Evolutionary conservation across 305 asterid species (phyloP), one percentile per base, ranked within the genome.

Genomic region (Solanum hybrid): DNA sequence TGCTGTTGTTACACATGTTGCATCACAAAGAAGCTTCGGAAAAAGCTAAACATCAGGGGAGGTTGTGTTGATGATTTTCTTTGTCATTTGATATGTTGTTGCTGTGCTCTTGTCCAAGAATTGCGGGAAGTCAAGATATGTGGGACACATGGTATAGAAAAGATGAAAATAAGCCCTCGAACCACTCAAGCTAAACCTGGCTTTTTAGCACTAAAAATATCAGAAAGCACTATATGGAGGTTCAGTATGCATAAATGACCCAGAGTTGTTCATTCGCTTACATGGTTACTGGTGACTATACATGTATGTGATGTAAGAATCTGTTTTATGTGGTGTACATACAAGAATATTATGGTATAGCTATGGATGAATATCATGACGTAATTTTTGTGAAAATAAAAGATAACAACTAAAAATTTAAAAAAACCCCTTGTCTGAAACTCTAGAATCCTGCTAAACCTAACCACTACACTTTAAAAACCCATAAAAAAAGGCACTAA

Each of bases 1-100:
- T 96, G 98, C 94, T 96, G 98, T 92, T 96, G 98, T 93, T 95
- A 96, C 87, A 96, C 98, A 79, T 96, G 98, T 92, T 96, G 98
- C 93, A 92, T 95, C 91, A 95, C 98, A 92, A 89, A 89, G 90
- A 94, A 95, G 90, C 98, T 96, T 38, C 94, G 98, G 37, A 94
- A 90, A 89, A 85, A 40, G 86, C 94, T 96, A 34, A 95, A 93
- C 92, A 96, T 96, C 91, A 89, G 87, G 92, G 99, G 99, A 89
- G 99, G 99, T 84, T 37, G 93, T 66, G 85, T 92, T 85, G 99
- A 95, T 51, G 99, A 96, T 92, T 96, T 96, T 84, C 96, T 96
- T 24, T 96, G 98, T 81, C 99, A 96, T 91, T 89, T 96, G 86
- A 95, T 96, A 97, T 96, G 99, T 87, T 96, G 98, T 93, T 95